Base-by-base conservation (phyloP, 2,329 filamentous ascomycete genomes). In the Fusarium verrucosum region DNA sequence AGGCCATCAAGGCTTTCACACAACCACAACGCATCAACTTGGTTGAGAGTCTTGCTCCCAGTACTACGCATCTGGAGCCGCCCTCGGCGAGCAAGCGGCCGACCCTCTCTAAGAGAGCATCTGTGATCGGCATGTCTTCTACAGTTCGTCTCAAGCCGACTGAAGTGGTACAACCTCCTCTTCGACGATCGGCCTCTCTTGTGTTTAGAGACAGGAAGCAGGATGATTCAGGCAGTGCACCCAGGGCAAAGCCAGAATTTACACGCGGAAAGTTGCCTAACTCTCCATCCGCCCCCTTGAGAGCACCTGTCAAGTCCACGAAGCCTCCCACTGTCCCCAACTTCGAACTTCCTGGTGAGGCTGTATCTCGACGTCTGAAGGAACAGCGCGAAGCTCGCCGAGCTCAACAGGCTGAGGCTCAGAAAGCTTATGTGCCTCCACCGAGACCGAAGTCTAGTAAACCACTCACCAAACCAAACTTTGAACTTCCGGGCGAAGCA, bases 341-440 rank as follows among this genome's bases (percentile, higher is more conserved):
- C 0, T 89, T 88, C 71, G 85, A 89, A 73, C 81, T 90, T 13
- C 85, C 87, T 1, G 87, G 87, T 10, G 87, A 89, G 40, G 85
- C 84, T 33, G 80, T 88, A 10, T 83, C 86, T 36, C 81, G 83
- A 14, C 81, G 82, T 14, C 73, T 88, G 55, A 87, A 82, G 71
- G 84, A 87, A 71, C 81, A 87, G 69, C 82, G 83, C 13, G 85
- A 88, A 56, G 83, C 84, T 40, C 84, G 87, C 25, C 74, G 77
- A 53, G 74, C 78, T 30, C 74, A 74, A 47, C 72, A 78, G 45
- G 73, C 74, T 36, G 75, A 76, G 25, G 68, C 76, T 56, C 72
- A 70, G 54, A 76, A 75, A 55, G 66, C 73, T 43, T 70, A 72
- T 35, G 72, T 78, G 33, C 75, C 80, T 49, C 76, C 81, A 4